Evolutionary conservation across 805 yeast genomes (phyloP).

Genomic region (Lipomyces lipofer): DNA sequence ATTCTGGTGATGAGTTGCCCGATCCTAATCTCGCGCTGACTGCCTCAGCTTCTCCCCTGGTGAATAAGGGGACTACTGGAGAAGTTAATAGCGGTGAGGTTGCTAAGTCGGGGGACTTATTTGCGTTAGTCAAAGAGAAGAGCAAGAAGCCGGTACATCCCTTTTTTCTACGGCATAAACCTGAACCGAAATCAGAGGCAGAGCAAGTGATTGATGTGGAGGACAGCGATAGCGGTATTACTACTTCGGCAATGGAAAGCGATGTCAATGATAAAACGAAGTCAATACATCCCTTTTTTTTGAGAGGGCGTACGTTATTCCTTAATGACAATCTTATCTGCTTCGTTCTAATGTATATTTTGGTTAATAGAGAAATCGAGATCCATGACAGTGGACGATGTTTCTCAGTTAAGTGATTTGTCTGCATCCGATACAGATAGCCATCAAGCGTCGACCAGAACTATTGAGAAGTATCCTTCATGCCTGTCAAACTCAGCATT

Average conservation of each 20-base stretch:
- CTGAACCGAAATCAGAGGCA: no score
- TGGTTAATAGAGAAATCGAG: background rate
- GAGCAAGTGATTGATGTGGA: background rate
- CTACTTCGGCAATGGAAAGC: background rate
- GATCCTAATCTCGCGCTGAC: background rate
- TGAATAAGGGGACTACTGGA: background rate
- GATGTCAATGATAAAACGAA: background rate
- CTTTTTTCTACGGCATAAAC: no score
- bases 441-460: no score
- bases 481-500: no score
- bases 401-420: background rate
- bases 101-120: background rate
- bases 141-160: slow-evolving; percentile 11
- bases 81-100: background rate
- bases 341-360: no score
- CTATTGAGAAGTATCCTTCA: no score
- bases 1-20: background rate
- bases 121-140: background rate
- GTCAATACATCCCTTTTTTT: slow-evolving; percentile 20
- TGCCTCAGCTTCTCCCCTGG: background rate
- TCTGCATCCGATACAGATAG: background rate
- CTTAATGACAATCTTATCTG: no score
- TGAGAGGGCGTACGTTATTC: no score
- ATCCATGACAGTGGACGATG: background rate
- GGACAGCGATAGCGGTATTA: no score